phyloP scores from a whole-genome alignment of 2,329 filamentous ascomycete species.

The Dactylellina leptospora region DNA sequence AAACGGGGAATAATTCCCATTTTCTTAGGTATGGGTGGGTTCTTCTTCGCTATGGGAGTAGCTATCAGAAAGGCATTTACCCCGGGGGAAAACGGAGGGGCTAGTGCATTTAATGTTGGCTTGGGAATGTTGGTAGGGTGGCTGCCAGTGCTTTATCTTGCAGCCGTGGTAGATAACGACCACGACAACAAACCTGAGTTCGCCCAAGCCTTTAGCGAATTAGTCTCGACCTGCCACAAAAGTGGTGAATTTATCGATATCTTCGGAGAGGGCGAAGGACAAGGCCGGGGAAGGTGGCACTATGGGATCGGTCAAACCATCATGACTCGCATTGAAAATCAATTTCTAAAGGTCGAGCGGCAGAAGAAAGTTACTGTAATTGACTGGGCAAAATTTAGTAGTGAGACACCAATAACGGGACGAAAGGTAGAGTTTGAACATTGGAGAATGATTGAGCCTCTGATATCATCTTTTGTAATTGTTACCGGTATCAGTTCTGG shows the following conservation, averaged over 20 bases:
- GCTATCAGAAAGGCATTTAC: slow-evolving; percentile 44
- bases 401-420: background rate
- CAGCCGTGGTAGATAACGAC: slow-evolving; percentile 64
- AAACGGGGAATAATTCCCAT: slow-evolving; percentile 36
- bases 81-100: slow-evolving; percentile 16
- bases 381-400: slow-evolving; percentile 22
- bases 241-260: slow-evolving; percentile 51
- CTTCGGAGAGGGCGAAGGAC: slow-evolving; percentile 62
- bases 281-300: slow-evolving; percentile 61
- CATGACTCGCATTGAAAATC: slow-evolving; percentile 57
- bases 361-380: slow-evolving; percentile 3
- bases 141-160: slow-evolving; percentile 63
- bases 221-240: slow-evolving; percentile 54
- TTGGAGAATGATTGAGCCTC: slow-evolving; percentile 62
- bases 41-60: slow-evolving; percentile 49
- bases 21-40: slow-evolving; percentile 35
- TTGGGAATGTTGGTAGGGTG: slow-evolving; percentile 60
- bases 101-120: slow-evolving; percentile 43
- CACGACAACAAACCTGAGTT: slow-evolving; percentile 62
- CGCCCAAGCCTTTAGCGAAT: slow-evolving; percentile 60
- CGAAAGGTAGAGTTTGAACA: slow-evolving; percentile 59
- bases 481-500: slow-evolving; percentile 60
- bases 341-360: slow-evolving; percentile 14
- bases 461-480: slow-evolving; percentile 60
- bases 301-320: slow-evolving; percentile 63